Base-by-base conservation (phyloP, 140 eudicot species). In the Bidens hawaiensis region DNA sequence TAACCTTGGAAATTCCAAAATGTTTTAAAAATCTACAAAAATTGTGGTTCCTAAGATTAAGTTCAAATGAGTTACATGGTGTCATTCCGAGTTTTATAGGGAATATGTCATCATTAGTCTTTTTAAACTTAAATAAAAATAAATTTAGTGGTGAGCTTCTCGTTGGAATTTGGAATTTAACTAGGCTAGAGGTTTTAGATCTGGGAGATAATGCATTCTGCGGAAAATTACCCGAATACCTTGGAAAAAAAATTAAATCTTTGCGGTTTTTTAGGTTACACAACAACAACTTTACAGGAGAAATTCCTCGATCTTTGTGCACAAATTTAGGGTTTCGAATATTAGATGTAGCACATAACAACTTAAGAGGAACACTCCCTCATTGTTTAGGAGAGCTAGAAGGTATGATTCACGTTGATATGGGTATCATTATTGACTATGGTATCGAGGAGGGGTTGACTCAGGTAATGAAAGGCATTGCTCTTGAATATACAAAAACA, bases 181-280 rank as follows among this genome's bases (percentile, higher is more conserved):
- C 15, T 34, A 1, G 11, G 14, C 45, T 79, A 61, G 1, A 5
- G 51, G 24, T 63, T 8, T 21, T 79, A 17, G 79, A 79, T 74
- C n/a, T 79, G 17, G 69, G 77, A 5, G 52, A 64, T 10, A 79
- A 79, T 52, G 38, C 49, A 47, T 56, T 78, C 0, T 42, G 57
- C 13, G 80, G 80, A 16, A 25, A 36, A 6, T 21, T 78, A 23
- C 83, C 83, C 2, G 45, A 52, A 62, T 68, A 65, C 73, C 22
- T 72, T 3, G 60, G 71, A n/a, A 46, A 33, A 12, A 22, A 58
- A 19, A 13, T 23, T 73, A 14, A 53, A 12, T 9, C 0, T 0
- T 16, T 46, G 52, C 6, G 1, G 24, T 45, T 68, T 68, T 60
- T 73, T 0, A 33, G 73, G 60, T 54, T 73, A 9, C 79, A 60